These are phyloP conservation scores for Metschnikowia peoriensis DNA, from an alignment of 805 yeast species.

Conservation along the genomic window DNA sequence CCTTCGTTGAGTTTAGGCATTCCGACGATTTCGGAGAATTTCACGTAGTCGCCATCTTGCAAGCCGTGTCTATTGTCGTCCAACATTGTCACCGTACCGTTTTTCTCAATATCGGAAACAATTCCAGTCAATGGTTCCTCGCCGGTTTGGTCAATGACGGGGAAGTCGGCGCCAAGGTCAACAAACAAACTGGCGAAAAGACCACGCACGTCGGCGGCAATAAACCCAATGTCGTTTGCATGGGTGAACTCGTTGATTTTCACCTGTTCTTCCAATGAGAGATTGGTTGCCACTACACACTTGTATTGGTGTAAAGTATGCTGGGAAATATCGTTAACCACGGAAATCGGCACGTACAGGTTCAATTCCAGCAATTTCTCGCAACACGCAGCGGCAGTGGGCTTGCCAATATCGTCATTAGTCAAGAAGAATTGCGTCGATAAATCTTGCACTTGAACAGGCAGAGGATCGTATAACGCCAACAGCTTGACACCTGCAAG, in stretches of 20 bases:
- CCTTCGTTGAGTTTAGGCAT: slow-evolving; percentile 73
- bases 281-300: slow-evolving; percentile 81
- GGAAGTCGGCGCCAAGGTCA: slow-evolving; percentile 82
- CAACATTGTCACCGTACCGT: slow-evolving; percentile 91
- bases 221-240: slow-evolving; percentile 68
- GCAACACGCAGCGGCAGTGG: slow-evolving; percentile 72
- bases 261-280: slow-evolving; percentile 69
- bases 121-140: slow-evolving; percentile 89
- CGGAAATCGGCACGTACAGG: slow-evolving; percentile 82
- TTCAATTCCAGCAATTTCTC: slow-evolving; percentile 77
- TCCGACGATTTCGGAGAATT: slow-evolving; percentile 84
- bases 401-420: slow-evolving; percentile 69
- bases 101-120: slow-evolving; percentile 80
- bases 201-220: slow-evolving; percentile 81
- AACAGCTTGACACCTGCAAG: slow-evolving; percentile 96
- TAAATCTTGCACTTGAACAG: slow-evolving; percentile 66
- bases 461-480: slow-evolving; percentile 77
- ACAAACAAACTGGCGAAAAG: slow-evolving; percentile 85
- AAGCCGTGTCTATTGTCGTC: slow-evolving; percentile 92
- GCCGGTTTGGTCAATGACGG: slow-evolving; percentile 82
- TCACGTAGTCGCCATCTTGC: slow-evolving; percentile 88
- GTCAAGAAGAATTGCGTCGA: slow-evolving; percentile 86
- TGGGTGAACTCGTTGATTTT: slow-evolving; percentile 76
- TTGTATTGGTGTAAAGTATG: slow-evolving; percentile 58
- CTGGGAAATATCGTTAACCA: slow-evolving; percentile 55